Conservation (phyloP, 176 grass and related monocot species). For the Panicum miliaceum region DNA sequence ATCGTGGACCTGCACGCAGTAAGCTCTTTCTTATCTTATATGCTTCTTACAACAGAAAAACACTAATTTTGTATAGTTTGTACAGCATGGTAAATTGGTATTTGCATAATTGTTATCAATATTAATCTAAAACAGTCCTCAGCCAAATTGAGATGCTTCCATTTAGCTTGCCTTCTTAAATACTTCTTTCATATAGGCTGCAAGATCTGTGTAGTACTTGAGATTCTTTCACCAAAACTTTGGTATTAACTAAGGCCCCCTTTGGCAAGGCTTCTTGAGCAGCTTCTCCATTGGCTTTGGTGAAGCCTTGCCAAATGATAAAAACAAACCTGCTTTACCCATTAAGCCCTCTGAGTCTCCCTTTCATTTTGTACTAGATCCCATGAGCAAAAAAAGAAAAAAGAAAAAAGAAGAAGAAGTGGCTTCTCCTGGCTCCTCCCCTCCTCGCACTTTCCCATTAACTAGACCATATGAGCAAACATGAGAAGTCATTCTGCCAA, state of each 20-base stretch:
- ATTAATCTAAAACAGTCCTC: background rate
- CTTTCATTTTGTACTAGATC: too few species aligned
- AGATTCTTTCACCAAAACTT: conserved; percentile 20
- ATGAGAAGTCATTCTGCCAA: too few species aligned
- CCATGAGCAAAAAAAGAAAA: too few species aligned
- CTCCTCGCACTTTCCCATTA: too few species aligned
- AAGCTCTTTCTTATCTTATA: conserved; percentile 39
- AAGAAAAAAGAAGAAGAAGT: too few species aligned
- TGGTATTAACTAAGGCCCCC: background rate
- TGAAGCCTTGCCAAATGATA: too few species aligned
- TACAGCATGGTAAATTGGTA: conserved; percentile 32
- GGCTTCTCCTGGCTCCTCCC: too few species aligned
- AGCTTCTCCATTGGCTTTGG: too few species aligned
- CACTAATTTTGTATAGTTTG: conserved; percentile 9
- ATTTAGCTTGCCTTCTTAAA: conserved; percentile 34
- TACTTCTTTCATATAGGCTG: conserved; percentile 4
- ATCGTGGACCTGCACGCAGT: conserved; percentile 97
- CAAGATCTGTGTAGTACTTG: conserved; percentile 28
- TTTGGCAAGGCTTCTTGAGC: too few species aligned
- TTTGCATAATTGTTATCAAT: conserved; percentile 10
- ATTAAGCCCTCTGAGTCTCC: too few species aligned
- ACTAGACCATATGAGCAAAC: too few species aligned
- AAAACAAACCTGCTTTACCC: too few species aligned
- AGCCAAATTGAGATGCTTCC: conserved; percentile 17
- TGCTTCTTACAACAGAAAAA: conserved; percentile 16